phyloP scores from a whole-genome alignment of 345 rosid genomes.

The Trapa bicornis region DNA sequence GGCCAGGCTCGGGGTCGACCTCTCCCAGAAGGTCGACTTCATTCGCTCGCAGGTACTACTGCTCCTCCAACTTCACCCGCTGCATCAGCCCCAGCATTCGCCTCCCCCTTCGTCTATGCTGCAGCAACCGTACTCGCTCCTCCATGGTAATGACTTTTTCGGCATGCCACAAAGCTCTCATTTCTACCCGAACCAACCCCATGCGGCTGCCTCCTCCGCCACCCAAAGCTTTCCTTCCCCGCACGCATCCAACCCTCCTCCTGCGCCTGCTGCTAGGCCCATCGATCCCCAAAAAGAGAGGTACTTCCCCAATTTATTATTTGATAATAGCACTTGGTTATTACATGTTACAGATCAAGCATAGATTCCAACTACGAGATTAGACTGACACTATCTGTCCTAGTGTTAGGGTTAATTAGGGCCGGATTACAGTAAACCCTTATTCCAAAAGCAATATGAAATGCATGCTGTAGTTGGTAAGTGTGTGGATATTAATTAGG shows the following conservation, averaged over 20 bases:
- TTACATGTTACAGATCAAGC: background rate
- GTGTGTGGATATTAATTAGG: background rate
- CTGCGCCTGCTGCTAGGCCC: background rate
- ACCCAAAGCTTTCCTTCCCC: conserved; percentile 2
- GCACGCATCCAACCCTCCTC: background rate
- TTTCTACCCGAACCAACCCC: conserved; percentile 20
- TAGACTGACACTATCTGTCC: background rate
- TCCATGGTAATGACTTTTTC: conserved; percentile 4
- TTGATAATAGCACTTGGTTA: too few species aligned
- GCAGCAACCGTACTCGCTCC: conserved; percentile 9
- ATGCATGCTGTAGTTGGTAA: background rate
- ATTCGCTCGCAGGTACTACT: conserved; percentile 70
- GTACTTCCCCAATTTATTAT: background rate
- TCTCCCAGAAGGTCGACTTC: conserved; percentile 68
- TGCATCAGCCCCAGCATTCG: background rate
- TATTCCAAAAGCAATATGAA: background rate
- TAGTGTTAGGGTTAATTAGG: background rate
- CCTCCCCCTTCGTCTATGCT: conserved; percentile 9
- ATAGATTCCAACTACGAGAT: background rate
- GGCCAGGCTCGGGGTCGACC: conserved; percentile 68
- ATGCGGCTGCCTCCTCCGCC: background rate
- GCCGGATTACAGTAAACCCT: background rate
- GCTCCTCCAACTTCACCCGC: conserved; percentile 30
- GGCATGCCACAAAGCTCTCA: conserved; percentile 12
- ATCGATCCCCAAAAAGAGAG: conserved; percentile 3